Evolutionary conservation across 169 alveolate genomes (phyloP).

Genomic region (Perkinsus chesapeaki): DNA sequence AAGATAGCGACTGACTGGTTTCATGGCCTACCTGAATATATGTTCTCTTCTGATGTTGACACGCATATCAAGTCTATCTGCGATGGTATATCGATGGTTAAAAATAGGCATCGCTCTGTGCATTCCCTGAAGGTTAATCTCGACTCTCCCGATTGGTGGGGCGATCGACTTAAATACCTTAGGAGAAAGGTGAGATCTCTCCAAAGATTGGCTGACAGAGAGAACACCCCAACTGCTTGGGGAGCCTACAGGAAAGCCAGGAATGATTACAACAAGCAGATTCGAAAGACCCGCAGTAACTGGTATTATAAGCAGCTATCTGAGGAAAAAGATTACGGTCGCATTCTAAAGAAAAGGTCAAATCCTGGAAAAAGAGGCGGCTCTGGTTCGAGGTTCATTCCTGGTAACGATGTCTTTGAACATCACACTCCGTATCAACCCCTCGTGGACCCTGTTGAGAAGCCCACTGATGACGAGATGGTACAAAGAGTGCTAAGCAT

Average conservation of each 20-base stretch:
- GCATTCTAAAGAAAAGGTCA: not conserved
- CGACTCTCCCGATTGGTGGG: not conserved
- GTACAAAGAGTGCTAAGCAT: not conserved
- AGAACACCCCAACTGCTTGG: not conserved
- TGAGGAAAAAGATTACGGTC: not conserved
- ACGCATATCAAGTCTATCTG: not conserved
- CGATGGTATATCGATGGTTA: not conserved
- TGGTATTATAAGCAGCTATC: not conserved
- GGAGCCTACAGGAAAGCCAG: not conserved
- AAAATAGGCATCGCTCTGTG: not conserved
- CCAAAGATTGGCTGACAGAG: not conserved
- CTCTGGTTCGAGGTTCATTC: too few species aligned
- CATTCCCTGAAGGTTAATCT: not conserved
- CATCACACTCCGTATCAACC: not conserved
- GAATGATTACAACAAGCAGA: not conserved
- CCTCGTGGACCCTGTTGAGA: not conserved
- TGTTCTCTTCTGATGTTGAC: not conserved
- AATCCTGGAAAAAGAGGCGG: too few species aligned
- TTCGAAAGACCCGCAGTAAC: not conserved
- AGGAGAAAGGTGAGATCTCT: not conserved
- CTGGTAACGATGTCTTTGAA: not conserved
- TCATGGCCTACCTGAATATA: not conserved
- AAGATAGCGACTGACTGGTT: not conserved
- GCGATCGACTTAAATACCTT: not conserved
- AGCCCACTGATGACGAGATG: not conserved